Conservation (phyloP, 192 early-diverging fungal genomes). For the Entomortierella beljakovae region DNA sequence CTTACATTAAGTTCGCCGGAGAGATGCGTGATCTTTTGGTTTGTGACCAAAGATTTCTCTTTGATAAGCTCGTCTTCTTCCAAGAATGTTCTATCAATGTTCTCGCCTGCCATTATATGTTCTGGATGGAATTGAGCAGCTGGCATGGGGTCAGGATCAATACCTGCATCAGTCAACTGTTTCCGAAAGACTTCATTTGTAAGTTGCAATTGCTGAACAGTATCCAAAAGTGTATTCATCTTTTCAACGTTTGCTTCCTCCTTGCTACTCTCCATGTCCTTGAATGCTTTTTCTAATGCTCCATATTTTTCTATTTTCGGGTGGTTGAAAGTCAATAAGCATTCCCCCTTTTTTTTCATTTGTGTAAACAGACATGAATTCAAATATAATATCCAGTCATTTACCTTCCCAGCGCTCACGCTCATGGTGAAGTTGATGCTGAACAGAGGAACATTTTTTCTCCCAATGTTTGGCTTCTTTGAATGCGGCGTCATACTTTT, state of each 20-base stretch:
- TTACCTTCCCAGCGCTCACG: slow-evolving; percentile 50
- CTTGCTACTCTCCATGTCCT: slow-evolving; percentile 23
- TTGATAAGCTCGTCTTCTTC: slow-evolving; percentile 48
- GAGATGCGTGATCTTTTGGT: slow-evolving; percentile 39
- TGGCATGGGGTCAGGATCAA: slow-evolving; percentile 43
- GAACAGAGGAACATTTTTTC: slow-evolving; percentile 40
- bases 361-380: not conserved
- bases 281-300: slow-evolving; percentile 10
- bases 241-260: slow-evolving; percentile 45
- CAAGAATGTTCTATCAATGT: slow-evolving; percentile 36
- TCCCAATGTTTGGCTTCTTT: slow-evolving; percentile 43
- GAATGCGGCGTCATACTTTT: slow-evolving; percentile 17
- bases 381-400: not conserved
- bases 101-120: slow-evolving; percentile 28
- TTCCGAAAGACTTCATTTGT: slow-evolving; percentile 45
- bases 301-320: slow-evolving; percentile 33
- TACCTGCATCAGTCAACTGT: slow-evolving; percentile 35
- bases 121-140: slow-evolving; percentile 26
- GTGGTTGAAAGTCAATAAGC: no score
- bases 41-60: slow-evolving; percentile 30
- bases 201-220: slow-evolving; percentile 35
- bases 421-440: slow-evolving; percentile 44
- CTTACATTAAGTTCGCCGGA: slow-evolving; percentile 45
- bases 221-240: slow-evolving; percentile 40
- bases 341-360: not conserved